Conservation (phyloP, 805 yeast species). For the Kuraishia ogatae region DNA sequence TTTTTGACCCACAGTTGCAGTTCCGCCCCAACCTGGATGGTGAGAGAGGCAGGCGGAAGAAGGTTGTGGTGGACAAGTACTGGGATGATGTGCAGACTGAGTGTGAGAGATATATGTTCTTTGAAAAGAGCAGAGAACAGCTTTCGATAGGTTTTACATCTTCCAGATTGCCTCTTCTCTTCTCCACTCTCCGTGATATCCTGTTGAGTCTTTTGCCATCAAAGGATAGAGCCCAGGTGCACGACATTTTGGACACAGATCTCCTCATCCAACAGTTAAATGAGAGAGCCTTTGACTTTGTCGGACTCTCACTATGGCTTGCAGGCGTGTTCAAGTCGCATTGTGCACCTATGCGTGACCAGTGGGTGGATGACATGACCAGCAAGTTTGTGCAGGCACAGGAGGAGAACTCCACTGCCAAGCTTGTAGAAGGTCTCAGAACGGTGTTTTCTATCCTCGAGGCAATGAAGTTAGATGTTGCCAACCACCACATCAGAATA, state of each 20-base stretch:
- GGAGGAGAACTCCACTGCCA: conserved; percentile 30
- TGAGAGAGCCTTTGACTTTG: conserved; percentile 66
- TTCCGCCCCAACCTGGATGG: conserved; percentile 89
- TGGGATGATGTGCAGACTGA: conserved; percentile 75
- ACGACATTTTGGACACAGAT: conserved; percentile 69
- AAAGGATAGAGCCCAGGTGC: conserved; percentile 59
- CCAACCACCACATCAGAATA: conserved; percentile 86
- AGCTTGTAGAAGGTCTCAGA: conserved; percentile 68
- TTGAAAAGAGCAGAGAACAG: conserved; percentile 13
- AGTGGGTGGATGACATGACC: conserved; percentile 82
- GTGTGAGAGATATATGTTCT: conserved; percentile 5
- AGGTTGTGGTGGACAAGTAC: conserved; percentile 66
- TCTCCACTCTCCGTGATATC: conserved; percentile 72
- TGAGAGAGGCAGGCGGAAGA: conserved; percentile 79
- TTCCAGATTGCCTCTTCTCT: conserved; percentile 55
- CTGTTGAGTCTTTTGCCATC: conserved; percentile 68
- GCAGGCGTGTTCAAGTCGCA: conserved; percentile 74
- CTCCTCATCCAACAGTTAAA: conserved; percentile 66
- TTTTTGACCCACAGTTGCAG: conserved; percentile 87
- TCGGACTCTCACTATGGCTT: conserved; percentile 64
- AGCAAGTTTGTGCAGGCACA: conserved; percentile 41
- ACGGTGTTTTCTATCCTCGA: conserved; percentile 77
- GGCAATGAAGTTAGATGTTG: conserved; percentile 92
- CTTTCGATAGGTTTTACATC: conserved; percentile 16
- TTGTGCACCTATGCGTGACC: conserved; percentile 94